Percentiles rank a stretch among this genome's conserved stretches.
phyloP scores from a whole-genome alignment of 495 filamentous ascomycete genomes.

The Talaromyces trachyspermus region DNA sequence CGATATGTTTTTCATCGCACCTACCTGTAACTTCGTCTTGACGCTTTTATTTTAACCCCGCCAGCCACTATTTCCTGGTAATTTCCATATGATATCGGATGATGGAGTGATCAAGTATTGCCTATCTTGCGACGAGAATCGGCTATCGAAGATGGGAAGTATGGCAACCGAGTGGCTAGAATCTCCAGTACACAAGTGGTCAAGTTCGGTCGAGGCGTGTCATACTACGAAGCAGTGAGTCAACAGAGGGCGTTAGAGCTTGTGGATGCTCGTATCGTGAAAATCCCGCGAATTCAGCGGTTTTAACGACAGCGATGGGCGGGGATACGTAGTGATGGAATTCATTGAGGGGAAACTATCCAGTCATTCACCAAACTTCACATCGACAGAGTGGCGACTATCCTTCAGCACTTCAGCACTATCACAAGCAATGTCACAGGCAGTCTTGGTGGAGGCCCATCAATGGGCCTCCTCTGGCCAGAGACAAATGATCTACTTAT shows the following conservation, averaged over 20 bases:
- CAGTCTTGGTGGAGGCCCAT: conserved; percentile 13
- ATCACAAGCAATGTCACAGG: conserved; percentile 14
- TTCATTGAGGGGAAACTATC: conserved; percentile 21
- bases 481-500: conserved; percentile 15
- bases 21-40: too few relatives aligned
- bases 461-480: conserved; percentile 16
- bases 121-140: not conserved
- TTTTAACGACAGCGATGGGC: conserved; percentile 17
- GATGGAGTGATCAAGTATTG: too few relatives aligned
- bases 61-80: too few relatives aligned
- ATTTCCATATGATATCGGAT: too few relatives aligned
- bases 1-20: too few relatives aligned
- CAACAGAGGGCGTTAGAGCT: conserved; percentile 22
- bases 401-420: conserved; percentile 19
- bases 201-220: conserved; percentile 16
- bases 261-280: conserved; percentile 20
- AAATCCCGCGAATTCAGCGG: conserved; percentile 22
- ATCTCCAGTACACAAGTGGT: conserved; percentile 1
- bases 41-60: too few relatives aligned
- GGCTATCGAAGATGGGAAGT: not conserved
- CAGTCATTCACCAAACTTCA: conserved; percentile 14
- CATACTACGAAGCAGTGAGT: conserved; percentile 22
- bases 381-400: conserved; percentile 13
- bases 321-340: conserved; percentile 28
- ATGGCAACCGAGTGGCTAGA: conserved; percentile 3